Evolutionary conservation across 129 eudicot species (phyloP).

Genomic region (Dittrichia graveolens): DNA sequence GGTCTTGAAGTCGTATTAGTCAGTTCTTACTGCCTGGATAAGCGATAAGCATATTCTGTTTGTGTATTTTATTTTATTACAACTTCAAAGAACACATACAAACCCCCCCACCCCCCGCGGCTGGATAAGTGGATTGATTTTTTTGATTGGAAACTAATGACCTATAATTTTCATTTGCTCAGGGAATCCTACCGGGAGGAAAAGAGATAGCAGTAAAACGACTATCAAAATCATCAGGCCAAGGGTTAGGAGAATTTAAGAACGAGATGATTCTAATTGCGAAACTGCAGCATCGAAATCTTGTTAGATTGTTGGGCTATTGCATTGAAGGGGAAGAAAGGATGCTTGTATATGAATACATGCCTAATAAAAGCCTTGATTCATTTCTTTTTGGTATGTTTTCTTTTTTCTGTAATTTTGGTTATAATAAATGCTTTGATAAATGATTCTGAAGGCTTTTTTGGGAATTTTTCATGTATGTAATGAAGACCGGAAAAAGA

Average conservation of each 20-base stretch:
- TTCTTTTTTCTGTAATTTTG: not conserved
- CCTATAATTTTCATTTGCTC: constrained; percentile 24
- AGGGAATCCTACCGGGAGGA: constrained; percentile 67
- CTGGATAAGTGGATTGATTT: too few species aligned
- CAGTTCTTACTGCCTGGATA: too few species aligned
- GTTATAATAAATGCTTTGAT: not conserved
- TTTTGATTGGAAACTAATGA: not conserved
- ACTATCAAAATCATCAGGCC: constrained; percentile 66
- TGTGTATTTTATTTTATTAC: too few species aligned
- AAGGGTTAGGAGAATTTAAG: constrained; percentile 72
- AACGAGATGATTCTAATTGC: constrained; percentile 72
- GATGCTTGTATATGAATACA: constrained; percentile 70
- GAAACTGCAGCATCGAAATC: constrained; percentile 80
- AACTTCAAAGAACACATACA: too few species aligned
- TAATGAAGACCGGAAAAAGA: constrained; percentile 44
- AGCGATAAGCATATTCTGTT: too few species aligned
- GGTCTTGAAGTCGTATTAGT: too few species aligned
- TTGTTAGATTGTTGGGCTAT: constrained; percentile 76
- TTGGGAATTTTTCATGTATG: constrained; percentile 5
- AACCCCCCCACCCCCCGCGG: too few species aligned
- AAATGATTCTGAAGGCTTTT: constrained; percentile 2
- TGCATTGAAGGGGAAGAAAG: constrained; percentile 75
- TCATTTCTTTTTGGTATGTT: constrained; percentile 72
- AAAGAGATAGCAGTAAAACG: constrained; percentile 80
- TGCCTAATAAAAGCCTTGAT: constrained; percentile 80